Conservation (phyloP, 2,329 filamentous ascomycete genomes). For the Claviceps sp. region DNA sequence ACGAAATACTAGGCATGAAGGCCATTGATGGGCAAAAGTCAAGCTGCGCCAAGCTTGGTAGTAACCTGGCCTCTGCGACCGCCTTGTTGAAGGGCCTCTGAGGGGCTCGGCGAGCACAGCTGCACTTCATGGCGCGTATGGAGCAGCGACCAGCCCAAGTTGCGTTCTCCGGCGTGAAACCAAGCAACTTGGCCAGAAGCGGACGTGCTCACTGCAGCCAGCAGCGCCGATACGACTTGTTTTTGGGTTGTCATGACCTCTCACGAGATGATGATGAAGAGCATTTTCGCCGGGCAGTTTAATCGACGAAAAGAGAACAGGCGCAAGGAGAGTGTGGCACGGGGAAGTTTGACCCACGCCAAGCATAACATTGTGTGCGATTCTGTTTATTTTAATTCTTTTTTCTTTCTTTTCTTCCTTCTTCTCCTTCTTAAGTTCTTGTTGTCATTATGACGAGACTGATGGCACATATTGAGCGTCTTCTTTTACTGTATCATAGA, state of each 20-base stretch:
- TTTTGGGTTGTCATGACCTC: conserved; percentile 17
- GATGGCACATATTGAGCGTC: background rate
- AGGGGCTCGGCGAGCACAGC: conserved; percentile 35
- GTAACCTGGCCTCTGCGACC: conserved; percentile 48
- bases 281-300: background rate
- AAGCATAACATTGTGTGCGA: background rate
- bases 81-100: conserved; percentile 49
- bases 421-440: background rate
- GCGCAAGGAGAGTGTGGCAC: background rate
- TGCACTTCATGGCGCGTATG: conserved; percentile 47
- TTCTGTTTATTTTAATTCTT: background rate
- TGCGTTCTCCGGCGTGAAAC: conserved; percentile 73
- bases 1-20: conserved; percentile 58
- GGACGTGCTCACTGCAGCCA: conserved; percentile 20
- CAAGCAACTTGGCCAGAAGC: conserved; percentile 51
- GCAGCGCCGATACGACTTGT: conserved; percentile 31
- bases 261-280: conserved; percentile 1
- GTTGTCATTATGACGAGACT: background rate
- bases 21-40: conserved; percentile 50
- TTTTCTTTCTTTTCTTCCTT: background rate
- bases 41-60: conserved; percentile 35
- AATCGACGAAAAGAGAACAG: background rate
- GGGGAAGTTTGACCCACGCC: background rate
- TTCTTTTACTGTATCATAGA: background rate
- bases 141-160: conserved; percentile 63